Base-by-base conservation (phyloP, 2,329 filamentous ascomycete genomes). In the Hypoxylon sp. region DNA sequence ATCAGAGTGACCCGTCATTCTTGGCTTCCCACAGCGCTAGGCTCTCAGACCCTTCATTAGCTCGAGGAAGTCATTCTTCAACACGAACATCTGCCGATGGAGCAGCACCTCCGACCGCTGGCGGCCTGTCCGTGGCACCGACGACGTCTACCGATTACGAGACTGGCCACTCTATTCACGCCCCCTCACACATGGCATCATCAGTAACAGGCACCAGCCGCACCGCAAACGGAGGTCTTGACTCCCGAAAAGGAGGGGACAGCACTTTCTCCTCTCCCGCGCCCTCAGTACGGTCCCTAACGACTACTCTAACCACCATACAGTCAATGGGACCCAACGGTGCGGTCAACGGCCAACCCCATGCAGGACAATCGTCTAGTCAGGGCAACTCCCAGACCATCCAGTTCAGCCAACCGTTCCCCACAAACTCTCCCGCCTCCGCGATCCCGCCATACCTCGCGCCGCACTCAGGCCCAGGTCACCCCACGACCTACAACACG, bases 121-220 rank as follows among this genome's bases (percentile, higher is more conserved):
- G 91, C 64, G 89, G 89, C 66, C 90, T 91, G 76, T 97, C 92
- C 21, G 86, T 89, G 59, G 91, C 92, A 3, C 91, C 91, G 2
- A 97, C 94, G 0, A 84, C 94, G 3, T 93, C 92, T n/a, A 97
- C 93, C 13, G 93, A 94, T 69, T 88, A 89, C 46, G 93, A 95
- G 71, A 90, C 90, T 0, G 84, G 91, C 9, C 86, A 89, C 66
- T 97, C 93, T 1, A 88, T 94, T 72, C 87, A 87, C 10, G 91
- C 91, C 13, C 89, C 91, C 45, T 97, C 93, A 30, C 93, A 96
- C 73, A 85, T 85, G 25, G 84, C 85, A 30, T 88, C 88, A 41
- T 89, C 88, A 1, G 79, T 89, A 19, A 88, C 93, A 17, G 93
- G 92, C 17, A 98, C 94, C 11, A 90, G 86, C 75, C 87, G 88